These are phyloP conservation scores for Golubevia sp. DNA, from an alignment of 1,284 basidiomycete genomes.

Conservation along the genomic window DNA sequence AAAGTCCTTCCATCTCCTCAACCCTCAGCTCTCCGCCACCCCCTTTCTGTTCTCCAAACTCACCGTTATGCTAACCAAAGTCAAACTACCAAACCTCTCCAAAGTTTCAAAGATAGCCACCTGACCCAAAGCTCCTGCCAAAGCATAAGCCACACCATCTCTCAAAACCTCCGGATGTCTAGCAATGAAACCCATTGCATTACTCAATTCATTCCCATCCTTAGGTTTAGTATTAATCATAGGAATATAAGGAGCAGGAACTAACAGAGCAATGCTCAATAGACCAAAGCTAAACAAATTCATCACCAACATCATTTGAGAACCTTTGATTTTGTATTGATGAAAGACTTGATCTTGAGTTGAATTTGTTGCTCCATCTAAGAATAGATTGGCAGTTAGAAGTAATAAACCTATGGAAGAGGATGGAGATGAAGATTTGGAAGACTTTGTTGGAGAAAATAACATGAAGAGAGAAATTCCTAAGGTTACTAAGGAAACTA, in stretches of 20 bases:
- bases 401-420: constrained; percentile 67
- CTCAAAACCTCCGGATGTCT: constrained; percentile 77
- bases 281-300: constrained; percentile 68
- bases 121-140: constrained; percentile 91
- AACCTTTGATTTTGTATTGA: constrained; percentile 73
- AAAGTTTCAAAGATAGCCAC: constrained; percentile 98
- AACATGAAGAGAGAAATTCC: constrained; percentile 97
- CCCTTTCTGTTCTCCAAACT: too few relatives aligned
- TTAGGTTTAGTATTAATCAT: too few relatives aligned
- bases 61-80: constrained; percentile 64
- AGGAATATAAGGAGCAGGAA: too few relatives aligned
- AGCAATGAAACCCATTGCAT: constrained; percentile 75
- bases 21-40: too few relatives aligned
- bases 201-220: constrained; percentile 67
- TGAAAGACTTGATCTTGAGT: constrained; percentile 96
- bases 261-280: too few relatives aligned
- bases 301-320: constrained; percentile 99
- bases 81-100: constrained; percentile 91
- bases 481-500: constrained; percentile 71
- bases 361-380: constrained; percentile 95
- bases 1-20: too few relatives aligned
- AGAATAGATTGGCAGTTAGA: constrained; percentile 79
- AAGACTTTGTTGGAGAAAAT: constrained; percentile 35
- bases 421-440: constrained; percentile 22
- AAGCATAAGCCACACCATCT: constrained; percentile 82